phyloP scores from a whole-genome alignment of 441 rosid genomes.

The Geranium incanum region DNA sequence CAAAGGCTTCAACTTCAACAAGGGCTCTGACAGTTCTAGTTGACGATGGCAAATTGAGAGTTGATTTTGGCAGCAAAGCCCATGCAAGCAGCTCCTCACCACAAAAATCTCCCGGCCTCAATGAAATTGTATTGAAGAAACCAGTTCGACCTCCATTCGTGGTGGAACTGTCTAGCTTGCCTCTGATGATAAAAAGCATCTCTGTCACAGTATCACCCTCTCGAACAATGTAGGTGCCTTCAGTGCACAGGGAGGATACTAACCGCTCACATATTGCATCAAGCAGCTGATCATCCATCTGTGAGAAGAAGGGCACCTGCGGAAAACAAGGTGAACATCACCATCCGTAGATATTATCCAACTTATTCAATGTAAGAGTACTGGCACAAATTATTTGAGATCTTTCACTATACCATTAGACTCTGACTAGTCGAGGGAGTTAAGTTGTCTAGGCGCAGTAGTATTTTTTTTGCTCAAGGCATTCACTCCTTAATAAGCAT shows the following conservation, averaged over 20 bases:
- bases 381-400: not conserved
- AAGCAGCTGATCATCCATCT: constrained; percentile 86
- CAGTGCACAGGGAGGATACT: constrained; percentile 68
- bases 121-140: constrained; percentile 65
- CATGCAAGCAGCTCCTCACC: constrained; percentile 89
- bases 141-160: constrained; percentile 93
- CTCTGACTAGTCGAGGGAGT: not conserved
- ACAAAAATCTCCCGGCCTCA: constrained; percentile 83
- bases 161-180: constrained; percentile 81
- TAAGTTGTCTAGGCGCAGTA: not conserved
- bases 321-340: constrained; percentile 10
- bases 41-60: constrained; percentile 73
- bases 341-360: not conserved
- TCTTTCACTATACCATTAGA: not conserved
- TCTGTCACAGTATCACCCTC: constrained; percentile 87
- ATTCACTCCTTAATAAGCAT: not conserved
- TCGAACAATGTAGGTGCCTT: constrained; percentile 72
- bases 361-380: not conserved
- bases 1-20: constrained; percentile 84
- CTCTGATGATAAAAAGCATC: constrained; percentile 81
- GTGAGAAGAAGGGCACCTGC: constrained; percentile 93
- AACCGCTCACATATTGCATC: constrained; percentile 84
- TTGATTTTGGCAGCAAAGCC: constrained; percentile 79
- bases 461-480: not conserved
- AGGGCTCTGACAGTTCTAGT: constrained; percentile 80